A percentile compares a stretch with the other conserved stretches of the same genome.
phyloP scores from a whole-genome alignment of 768 basidiomycete genomes.

The Termitomyces sp. region DNA sequence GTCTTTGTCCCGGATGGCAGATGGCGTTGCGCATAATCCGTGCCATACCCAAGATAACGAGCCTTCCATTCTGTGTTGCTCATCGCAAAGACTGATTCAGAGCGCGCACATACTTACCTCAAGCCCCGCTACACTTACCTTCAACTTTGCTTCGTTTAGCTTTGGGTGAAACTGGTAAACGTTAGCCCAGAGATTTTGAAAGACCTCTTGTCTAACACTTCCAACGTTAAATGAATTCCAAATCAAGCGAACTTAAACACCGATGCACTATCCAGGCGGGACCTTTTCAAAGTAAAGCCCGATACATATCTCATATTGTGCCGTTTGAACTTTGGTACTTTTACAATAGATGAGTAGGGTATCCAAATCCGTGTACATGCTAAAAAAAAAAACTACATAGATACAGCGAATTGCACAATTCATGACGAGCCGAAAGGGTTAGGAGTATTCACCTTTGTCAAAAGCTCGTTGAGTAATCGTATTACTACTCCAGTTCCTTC shows the following conservation, averaged over 20 bases:
- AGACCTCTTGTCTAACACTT: not conserved
- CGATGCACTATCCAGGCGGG: not conserved
- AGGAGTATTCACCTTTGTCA: slow-evolving; percentile 44
- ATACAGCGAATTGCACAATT: slow-evolving; percentile 13
- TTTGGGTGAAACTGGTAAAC: too few species aligned
- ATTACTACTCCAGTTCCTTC: slow-evolving; percentile 71
- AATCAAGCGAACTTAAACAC: not conserved
- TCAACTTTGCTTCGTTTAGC: not conserved
- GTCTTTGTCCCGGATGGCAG: not conserved
- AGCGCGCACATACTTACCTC: not conserved
- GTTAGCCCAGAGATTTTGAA: not conserved
- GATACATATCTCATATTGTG: slow-evolving; percentile 15
- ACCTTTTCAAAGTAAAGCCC: not conserved
- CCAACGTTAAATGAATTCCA: not conserved
- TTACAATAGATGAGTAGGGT: slow-evolving; percentile 24
- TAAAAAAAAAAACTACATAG: slow-evolving; percentile 17
- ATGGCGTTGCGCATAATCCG: not conserved
- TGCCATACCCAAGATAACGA: not conserved
- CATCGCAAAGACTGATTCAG: not conserved
- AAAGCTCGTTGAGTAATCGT: slow-evolving; percentile 64
- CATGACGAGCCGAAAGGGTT: slow-evolving; percentile 4
- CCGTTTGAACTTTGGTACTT: slow-evolving; percentile 15
- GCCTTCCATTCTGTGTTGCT: not conserved
- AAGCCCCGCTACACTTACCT: not conserved
- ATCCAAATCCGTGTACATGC: slow-evolving; percentile 22